Evolutionary conservation across 768 basidiomycete species (phyloP), one percentile per base, ranked within the genome.

Genomic region (Hericium rajendrae): DNA sequence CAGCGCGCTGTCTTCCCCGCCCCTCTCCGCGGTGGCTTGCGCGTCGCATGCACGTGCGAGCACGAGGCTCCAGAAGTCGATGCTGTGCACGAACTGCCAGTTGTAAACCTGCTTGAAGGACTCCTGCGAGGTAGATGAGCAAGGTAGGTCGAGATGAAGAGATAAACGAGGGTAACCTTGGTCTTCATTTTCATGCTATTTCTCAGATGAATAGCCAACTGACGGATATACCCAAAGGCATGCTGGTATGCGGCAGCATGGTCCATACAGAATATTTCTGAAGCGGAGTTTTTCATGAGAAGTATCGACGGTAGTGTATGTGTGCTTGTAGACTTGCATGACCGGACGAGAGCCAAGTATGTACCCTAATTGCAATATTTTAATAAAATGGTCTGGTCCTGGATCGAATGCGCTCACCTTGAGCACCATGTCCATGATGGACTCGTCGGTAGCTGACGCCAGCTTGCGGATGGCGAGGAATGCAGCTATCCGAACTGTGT

Each of bases 231-330:
- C 9, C 87, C 86, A 73, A 98, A 99, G 2, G 93, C 93, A 65
- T 97, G 94, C 64, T 94, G 93, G 70, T 98, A 98, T 11, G 91
- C 77, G 9, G 76, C 71, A 13, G 79, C 76, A 59, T 85, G 86
- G 64, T 88, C 78, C 53, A 93, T 71, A 61, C 84, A 86, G 72
- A 90, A 99, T 1, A 98, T 74, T 67, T 97, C 94, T 1, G 91
- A 88, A 0, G 94, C 95, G 6, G 94, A 91, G 69, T 98, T 97
- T 71, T 99, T 99, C 92, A 97, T 95, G 48, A 98, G 73, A 65
- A 90, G 95, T 70, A 98, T 88, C 2, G 89, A 84, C 20, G 95
- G 94, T 9, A 98, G 74, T 3, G 88, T 92, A 71, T 95, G 85
- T 2, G 82, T 77, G 51, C 78, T 89, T n/a, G 93, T 97, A 11